Evolutionary conservation across 306 rosid genomes (phyloP).

Genomic region (Malus asiatica): DNA sequence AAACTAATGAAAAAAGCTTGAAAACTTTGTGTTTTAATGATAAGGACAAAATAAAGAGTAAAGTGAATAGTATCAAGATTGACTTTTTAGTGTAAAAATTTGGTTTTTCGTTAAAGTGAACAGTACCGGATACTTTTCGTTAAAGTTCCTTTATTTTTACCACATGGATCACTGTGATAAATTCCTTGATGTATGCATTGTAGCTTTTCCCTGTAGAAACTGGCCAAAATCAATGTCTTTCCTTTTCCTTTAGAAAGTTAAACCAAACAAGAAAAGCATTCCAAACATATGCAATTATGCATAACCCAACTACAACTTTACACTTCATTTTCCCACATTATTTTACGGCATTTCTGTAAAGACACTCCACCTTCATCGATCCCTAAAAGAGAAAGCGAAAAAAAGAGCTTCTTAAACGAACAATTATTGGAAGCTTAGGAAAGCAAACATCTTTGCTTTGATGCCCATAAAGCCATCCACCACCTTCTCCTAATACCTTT

Average conservation of each 20-base stretch:
- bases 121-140: too few species aligned
- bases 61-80: too few species aligned
- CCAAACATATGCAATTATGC: neutral
- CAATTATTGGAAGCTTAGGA: conserved; percentile 32
- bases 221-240: neutral
- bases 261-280: conserved; percentile 12
- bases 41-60: too few species aligned
- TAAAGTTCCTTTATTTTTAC: too few species aligned
- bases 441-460: conserved; percentile 19
- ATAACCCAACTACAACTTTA: conserved; percentile 21
- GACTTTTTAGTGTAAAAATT: too few species aligned
- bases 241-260: neutral
- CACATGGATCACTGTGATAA: too few species aligned
- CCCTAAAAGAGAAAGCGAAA: conserved; percentile 22
- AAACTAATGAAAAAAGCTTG: too few species aligned
- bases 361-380: conserved; percentile 32
- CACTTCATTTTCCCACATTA: conserved; percentile 28
- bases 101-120: too few species aligned
- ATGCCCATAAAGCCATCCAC: conserved; percentile 58
- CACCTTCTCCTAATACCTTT: conserved; percentile 54
- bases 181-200: neutral
- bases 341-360: conserved; percentile 17
- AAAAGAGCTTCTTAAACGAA: conserved; percentile 17
- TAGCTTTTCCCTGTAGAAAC: neutral
- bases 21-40: too few species aligned